phyloP scores from a whole-genome alignment of 169 alveolate genomes.

The Eimeria sp. region DNA sequence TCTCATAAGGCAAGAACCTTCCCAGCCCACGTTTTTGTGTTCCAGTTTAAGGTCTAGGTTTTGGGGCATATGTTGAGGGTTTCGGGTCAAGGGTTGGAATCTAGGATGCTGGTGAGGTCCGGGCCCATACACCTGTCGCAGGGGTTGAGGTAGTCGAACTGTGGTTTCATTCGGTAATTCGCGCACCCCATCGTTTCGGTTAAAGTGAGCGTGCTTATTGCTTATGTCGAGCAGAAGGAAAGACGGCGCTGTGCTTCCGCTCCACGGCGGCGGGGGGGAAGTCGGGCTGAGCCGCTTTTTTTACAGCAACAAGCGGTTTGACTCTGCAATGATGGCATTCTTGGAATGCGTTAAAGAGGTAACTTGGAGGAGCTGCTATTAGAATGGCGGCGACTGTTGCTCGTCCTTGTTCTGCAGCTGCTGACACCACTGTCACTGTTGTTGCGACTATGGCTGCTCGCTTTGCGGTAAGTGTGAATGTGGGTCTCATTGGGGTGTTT shows the following conservation, averaged over 20 bases:
- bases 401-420: not conserved
- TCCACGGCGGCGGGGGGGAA: slow-evolving; percentile 82
- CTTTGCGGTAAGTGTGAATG: not conserved
- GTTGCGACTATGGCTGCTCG: not conserved
- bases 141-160: not conserved
- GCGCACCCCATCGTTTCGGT: not conserved
- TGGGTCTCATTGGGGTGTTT: slow-evolving; percentile 3
- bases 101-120: not conserved
- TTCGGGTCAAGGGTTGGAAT: not conserved
- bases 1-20: slow-evolving; percentile 61
- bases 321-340: slow-evolving; percentile 80
- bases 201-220: slow-evolving; percentile 14
- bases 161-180: not conserved
- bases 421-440: not conserved
- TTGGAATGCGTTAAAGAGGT: slow-evolving; percentile 79
- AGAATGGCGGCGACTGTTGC: not conserved
- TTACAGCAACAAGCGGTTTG: slow-evolving; percentile 75
- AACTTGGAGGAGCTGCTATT: not conserved
- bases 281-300: slow-evolving; percentile 80
- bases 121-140: not conserved
- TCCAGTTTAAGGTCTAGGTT: not conserved
- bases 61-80: not conserved
- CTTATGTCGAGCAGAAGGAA: slow-evolving; percentile 50
- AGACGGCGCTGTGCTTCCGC: slow-evolving; percentile 75
- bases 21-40: not conserved